A percentile compares a stretch with the other conserved stretches of the same genome.
These are phyloP conservation scores for Gautieria morchelliformis DNA, from an alignment of 768 basidiomycete genomes.

Conservation along the genomic window DNA sequence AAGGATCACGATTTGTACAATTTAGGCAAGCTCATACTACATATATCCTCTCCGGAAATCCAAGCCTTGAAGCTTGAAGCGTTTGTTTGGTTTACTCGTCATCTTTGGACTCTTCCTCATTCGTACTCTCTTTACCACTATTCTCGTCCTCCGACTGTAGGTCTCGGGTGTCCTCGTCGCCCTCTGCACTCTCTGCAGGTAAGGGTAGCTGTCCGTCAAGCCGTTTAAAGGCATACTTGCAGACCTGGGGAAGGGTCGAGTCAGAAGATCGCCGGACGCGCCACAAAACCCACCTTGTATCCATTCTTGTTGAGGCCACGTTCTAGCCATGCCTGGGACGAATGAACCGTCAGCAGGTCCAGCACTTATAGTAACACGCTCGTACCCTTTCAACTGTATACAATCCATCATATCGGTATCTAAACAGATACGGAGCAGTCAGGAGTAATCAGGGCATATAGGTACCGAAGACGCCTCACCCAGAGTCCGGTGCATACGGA, in stretches of 20 bases:
- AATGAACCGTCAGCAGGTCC: background rate
- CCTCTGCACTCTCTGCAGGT: constrained; percentile 21
- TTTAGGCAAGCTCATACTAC: too few species aligned
- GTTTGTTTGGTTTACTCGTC: background rate
- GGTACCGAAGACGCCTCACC: constrained; percentile 30
- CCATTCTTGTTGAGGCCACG: constrained; percentile 46
- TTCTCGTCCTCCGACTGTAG: background rate
- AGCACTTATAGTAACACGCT: background rate
- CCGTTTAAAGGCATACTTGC: constrained; percentile 79
- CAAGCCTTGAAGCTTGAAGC: too few species aligned
- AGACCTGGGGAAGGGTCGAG: constrained; percentile 36
- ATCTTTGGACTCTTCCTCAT: background rate
- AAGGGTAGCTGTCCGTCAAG: constrained; percentile 49
- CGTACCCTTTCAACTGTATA: constrained; percentile 64
- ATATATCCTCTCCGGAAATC: too few species aligned
- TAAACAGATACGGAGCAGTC: constrained; percentile 15
- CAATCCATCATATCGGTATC: constrained; percentile 88
- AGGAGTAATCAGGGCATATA: background rate
- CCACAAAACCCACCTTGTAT: constrained; percentile 20
- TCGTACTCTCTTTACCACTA: background rate
- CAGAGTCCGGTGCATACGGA: constrained; percentile 69
- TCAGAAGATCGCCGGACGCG: background rate
- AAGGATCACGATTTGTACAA: too few species aligned
- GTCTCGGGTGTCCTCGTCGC: constrained; percentile 10
- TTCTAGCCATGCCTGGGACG: constrained; percentile 61